A percentile compares a stretch with the other conserved stretches of the same genome.
phyloP scores from a whole-genome alignment of 78 protist species.

The slime mould (Dictyostelium discoideum) region dicty_2.7 NC_007089.4:3349501-3350000 shows the following conservation, averaged over 20 bases:
- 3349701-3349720: neutral
- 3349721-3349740: neutral
- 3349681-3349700: no score
- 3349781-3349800: constrained; percentile 50
- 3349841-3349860: constrained; percentile 28
- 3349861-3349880: constrained; percentile 34
- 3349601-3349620: constrained; percentile 67
- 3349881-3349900: constrained; percentile 52
- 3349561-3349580: neutral
- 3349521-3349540: constrained; percentile 35
- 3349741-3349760: constrained; percentile 37
- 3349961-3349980: constrained; percentile 50
- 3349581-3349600: constrained; percentile 52
- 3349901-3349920: constrained; percentile 50
- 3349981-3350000: constrained; percentile 57
- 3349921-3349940: constrained; percentile 40
- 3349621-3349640: constrained; percentile 50
- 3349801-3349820: neutral
- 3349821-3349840: constrained; percentile 63
- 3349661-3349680: neutral
- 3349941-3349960: constrained; percentile 51
- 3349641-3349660: constrained; percentile 46
- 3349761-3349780: constrained; percentile 38
- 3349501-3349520: constrained; percentile 46
- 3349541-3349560: constrained; percentile 26